Conservation (phyloP, 2,329 filamentous ascomycete genomes). For the Ophiostoma ulmi region DNA sequence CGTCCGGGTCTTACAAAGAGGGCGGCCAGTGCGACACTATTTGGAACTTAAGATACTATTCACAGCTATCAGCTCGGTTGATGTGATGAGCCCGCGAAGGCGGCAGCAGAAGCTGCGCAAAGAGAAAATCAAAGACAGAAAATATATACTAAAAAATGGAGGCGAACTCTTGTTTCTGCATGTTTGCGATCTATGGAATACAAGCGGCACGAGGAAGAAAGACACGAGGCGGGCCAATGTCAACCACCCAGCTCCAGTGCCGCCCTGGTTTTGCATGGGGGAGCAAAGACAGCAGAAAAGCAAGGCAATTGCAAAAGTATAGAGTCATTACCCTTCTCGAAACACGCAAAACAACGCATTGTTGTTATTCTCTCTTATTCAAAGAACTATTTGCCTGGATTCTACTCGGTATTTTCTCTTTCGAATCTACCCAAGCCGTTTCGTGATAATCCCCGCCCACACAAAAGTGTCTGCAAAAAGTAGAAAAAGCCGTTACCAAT, state of each 20-base stretch:
- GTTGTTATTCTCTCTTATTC: neutral
- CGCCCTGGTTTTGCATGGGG: neutral
- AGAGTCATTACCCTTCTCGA: neutral
- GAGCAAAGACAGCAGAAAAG: neutral
- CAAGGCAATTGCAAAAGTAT: neutral
- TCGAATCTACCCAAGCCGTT: neutral
- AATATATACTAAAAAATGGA: neutral
- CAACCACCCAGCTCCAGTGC: neutral
- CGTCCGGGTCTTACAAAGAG: slow-evolving; percentile 19
- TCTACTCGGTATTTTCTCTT: neutral
- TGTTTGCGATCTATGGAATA: neutral
- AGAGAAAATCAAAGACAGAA: neutral
- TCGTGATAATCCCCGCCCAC: neutral
- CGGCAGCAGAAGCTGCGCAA: neutral
- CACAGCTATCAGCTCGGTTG: slow-evolving; percentile 1
- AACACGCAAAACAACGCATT: neutral
- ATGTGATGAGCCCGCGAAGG: slow-evolving; percentile 2
- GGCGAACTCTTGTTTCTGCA: neutral
- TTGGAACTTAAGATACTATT: neutral
- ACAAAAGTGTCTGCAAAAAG: neutral
- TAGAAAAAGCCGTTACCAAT: neutral
- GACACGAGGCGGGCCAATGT: neutral
- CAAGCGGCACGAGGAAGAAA: neutral
- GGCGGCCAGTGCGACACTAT: neutral
- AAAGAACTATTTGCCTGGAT: neutral